Conservation (phyloP, 1,284 basidiomycete species). For the Apiotrichum mycotoxinovorans region DNA sequence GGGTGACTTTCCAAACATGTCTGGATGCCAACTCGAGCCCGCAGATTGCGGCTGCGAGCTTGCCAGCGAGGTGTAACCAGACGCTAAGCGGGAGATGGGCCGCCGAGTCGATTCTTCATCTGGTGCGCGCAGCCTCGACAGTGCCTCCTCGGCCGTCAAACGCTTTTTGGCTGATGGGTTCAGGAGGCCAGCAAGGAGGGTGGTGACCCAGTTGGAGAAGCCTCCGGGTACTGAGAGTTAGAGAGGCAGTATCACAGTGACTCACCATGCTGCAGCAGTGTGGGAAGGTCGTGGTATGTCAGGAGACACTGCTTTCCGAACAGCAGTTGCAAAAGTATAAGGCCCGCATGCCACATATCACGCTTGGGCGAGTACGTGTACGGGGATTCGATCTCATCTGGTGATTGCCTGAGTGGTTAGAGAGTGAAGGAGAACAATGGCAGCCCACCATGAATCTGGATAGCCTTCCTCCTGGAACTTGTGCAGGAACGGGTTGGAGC, state of each 20-base stretch:
- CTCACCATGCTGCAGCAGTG: conserved; percentile 40
- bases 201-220: conserved; percentile 30
- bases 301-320: conserved; percentile 38
- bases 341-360: conserved; percentile 48
- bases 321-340: conserved; percentile 44
- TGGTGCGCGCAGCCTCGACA: conserved; percentile 25
- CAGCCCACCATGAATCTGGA: conserved; percentile 42
- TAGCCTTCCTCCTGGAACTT: conserved; percentile 26
- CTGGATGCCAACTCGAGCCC: conserved; percentile 12
- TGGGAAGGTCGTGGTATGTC: conserved; percentile 36
- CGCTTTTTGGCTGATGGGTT: conserved; percentile 41
- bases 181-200: conserved; percentile 38
- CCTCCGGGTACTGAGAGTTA: conserved; percentile 22
- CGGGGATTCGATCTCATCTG: conserved; percentile 47
- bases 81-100: conserved; percentile 4
- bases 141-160: conserved; percentile 42
- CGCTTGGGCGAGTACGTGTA: conserved; percentile 43
- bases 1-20: conserved; percentile 31
- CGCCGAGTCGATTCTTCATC: conserved; percentile 29
- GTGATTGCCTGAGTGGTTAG: conserved; percentile 32
- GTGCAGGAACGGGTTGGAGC: conserved; percentile 48
- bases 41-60: conserved; percentile 3
- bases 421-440: background rate
- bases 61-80: background rate
- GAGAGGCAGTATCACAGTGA: background rate